Base-by-base conservation (phyloP, 352 stramenopile species). In the Globisporangium nagaii region DNA sequence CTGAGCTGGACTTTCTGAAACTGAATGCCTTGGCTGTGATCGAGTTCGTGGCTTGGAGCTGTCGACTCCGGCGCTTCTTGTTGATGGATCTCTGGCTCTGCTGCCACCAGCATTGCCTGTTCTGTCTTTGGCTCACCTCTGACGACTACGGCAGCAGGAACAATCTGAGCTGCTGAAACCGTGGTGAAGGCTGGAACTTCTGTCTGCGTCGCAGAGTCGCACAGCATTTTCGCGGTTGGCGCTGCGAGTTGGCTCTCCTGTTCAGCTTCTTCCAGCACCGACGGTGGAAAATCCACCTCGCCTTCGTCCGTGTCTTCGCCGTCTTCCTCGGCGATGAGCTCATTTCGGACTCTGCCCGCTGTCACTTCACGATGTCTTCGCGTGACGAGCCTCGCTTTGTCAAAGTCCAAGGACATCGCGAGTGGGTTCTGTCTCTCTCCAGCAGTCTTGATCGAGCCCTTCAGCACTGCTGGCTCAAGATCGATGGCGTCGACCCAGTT, bases 401-500 rank as follows among this genome's bases (percentile, higher is more conserved):
- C 31, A 31, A 52, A 44, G 40, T 53, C 63, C 54, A 81, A 54
- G 7, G 71, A 83, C 43, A 68, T 62, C 20, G 57, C 57, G 12
- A 83, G 46, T 9, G 60, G 54, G 32, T 69, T 74, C 4, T 19
- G 43, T 6, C 4, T 13, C 43, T 37, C n/a, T n/a, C n/a, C n/a
- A n/a, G n/a, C n/a, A n/a, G n/a, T 50, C 17, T 25, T 34, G 6
- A 4, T 36, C 25, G 15, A 27, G 43, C 43, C 30, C n/a, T 22
- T 24, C 10, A 15, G 27, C 25, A 12, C 25, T 1, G 11, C 27
- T n/a, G 10, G 24, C 24, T 22, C 34, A 2, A 22, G 8, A 22
- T 30, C 45, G 11, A 31, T n/a, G 32, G 10, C 4, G 19, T 28
- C 13, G 24, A 5, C 11, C 20, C 40, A 39, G 15, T 17, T 34